Base-by-base conservation (phyloP, 192 early-diverging fungal species). In the Gorgonomyces haynaldii region DNA sequence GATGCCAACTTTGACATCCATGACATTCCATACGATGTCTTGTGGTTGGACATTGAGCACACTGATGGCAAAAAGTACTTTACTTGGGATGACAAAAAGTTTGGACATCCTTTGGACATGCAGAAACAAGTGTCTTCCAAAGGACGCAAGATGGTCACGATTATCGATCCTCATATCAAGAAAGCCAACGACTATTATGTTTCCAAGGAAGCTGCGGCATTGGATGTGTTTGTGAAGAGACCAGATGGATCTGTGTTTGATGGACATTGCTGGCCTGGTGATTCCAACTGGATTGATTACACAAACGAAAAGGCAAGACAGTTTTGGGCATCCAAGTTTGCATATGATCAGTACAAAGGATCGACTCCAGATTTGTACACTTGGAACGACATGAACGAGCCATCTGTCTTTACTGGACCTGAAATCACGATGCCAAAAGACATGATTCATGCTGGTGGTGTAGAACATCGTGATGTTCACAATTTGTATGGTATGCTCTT, bases 381-480 rank as follows among this genome's bases (percentile, higher is more conserved):
- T 1, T 99, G 96, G 96, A 97, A 96, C 64, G 96, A 99, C 53
- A 99, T 99, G 96, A 99, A 99, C 60, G 96, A 99, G 67, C 93
- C 91, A 0, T 82, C 86, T 4, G 84, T 99, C 3, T 99, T 99
- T 57, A 95, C 67, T 63, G 93, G 94, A 0, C 92, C 96, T 20
- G 96, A 99, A 53, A 91, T 90, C 35, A 94, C 94, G 3, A 88
- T 94, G 76, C 86, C 79, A 32, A 96, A 95, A 68, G 92, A 97
- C 59, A 69, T 81, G 37, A 65, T 90, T 49, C 96, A 99, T 60
- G 56, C 81, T 58, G 84, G 77, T 25, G 78, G 78, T 36, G 80
- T 81, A 65, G 96, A 99, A 64, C 92, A 97, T 55, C 90, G 96
- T 35, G 83, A 86, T 12, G 71, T 97, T 29, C 96, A 99, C 66